Percentiles rank a stretch among this genome's conserved stretches.
These are phyloP conservation scores for Stephanocyclus meneghinianus DNA, from an alignment of 352 stramenopile species.

Conservation along the genomic window DNA sequence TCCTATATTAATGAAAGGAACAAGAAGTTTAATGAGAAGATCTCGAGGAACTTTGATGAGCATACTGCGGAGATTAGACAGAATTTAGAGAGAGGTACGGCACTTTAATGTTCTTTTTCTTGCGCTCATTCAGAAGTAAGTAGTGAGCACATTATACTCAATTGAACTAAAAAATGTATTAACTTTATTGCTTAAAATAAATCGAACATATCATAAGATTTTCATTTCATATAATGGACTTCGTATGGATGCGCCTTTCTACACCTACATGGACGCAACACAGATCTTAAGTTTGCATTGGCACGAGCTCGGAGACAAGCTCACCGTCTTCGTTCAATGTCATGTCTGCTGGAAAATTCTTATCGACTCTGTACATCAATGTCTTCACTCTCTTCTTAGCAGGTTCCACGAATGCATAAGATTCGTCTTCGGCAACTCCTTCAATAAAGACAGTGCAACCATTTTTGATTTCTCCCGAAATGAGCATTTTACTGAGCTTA, in stretches of 20 bases:
- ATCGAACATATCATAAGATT: neutral
- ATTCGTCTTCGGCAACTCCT: constrained; percentile 54
- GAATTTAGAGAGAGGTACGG: constrained; percentile 96
- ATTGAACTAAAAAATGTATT: neutral
- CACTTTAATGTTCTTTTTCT: constrained; percentile 79
- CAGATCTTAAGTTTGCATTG: constrained; percentile 30
- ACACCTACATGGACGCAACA: neutral
- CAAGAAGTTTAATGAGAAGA: constrained; percentile 97
- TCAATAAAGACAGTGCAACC: constrained; percentile 79
- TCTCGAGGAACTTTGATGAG: constrained; percentile 94
- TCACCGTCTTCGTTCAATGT: constrained; percentile 57
- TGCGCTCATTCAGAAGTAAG: neutral
- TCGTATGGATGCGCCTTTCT: neutral
- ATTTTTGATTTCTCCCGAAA: constrained; percentile 68
- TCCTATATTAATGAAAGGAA: constrained; percentile 98
- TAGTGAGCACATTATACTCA: neutral
- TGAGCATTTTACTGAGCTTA: constrained; percentile 80
- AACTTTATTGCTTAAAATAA: neutral
- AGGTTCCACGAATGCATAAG: constrained; percentile 53
- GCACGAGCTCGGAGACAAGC: constrained; percentile 38
- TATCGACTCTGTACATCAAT: constrained; percentile 51
- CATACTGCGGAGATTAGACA: constrained; percentile 97
- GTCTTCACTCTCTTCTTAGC: constrained; percentile 51
- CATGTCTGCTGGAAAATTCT: constrained; percentile 41
- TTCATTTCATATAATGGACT: constrained; percentile 2